Evolutionary conservation across 495 filamentous ascomycete genomes (phyloP).

Genomic region (Aspergillus bertholletiae): DNA sequence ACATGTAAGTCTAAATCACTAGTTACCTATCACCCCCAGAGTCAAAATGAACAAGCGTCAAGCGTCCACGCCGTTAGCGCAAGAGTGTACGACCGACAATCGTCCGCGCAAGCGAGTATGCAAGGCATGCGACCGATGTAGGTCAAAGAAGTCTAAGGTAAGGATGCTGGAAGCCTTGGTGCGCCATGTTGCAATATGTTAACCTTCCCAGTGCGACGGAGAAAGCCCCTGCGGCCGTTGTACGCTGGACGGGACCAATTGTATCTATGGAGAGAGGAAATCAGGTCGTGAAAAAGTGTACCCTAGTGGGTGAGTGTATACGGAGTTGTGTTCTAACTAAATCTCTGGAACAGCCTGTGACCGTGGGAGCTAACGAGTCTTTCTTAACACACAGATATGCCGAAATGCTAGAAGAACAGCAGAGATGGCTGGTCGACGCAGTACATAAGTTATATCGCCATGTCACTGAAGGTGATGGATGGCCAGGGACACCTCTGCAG

Average conservation of each 20-base stretch:
- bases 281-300: constrained; percentile 61
- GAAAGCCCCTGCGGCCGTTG: constrained; percentile 57
- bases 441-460: constrained; percentile 60
- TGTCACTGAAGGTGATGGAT: constrained; percentile 45
- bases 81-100: not conserved
- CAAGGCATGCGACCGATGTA: constrained; percentile 62
- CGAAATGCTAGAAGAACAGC: constrained; percentile 71
- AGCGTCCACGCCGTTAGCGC: not conserved
- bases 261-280: constrained; percentile 61
- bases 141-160: constrained; percentile 64
- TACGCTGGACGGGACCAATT: constrained; percentile 56
- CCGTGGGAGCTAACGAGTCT: too few species aligned
- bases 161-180: constrained; percentile 12
- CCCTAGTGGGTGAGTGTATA: constrained; percentile 54
- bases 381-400: constrained; percentile 65
- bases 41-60: not conserved
- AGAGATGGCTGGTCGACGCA: constrained; percentile 58
- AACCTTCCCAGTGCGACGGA: constrained; percentile 54
- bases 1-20: too few species aligned
- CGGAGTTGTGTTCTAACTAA: constrained; percentile 12
- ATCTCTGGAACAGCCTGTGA: not conserved
- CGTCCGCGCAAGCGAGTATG: constrained; percentile 20
- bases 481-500: constrained; percentile 52
- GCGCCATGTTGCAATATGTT: constrained; percentile 19
- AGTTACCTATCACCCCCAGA: too few species aligned